Evolutionary conservation across 75 land plant species (phyloP).

Genomic region (Cryptomeria japonica): DNA sequence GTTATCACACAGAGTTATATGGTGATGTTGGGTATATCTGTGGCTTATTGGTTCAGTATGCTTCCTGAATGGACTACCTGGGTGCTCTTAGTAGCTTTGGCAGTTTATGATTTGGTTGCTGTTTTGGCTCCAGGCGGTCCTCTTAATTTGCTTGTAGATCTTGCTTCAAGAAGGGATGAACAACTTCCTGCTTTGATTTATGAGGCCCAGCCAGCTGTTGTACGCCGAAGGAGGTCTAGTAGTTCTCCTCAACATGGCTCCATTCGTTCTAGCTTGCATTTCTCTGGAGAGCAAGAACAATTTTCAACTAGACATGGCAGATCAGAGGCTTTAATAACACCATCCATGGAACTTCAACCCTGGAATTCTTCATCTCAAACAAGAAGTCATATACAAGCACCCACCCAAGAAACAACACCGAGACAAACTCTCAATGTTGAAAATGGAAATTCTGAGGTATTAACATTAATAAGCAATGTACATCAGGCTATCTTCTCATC

Average conservation of each 20-base stretch:
- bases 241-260: not conserved
- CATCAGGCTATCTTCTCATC: not conserved
- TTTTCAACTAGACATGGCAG: not conserved
- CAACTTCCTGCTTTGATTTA: constrained; percentile 83
- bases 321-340: not conserved
- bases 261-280: not conserved
- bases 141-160: constrained; percentile 67
- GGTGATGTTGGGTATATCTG: constrained; percentile 62
- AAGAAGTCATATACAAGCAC: not conserved
- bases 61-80: constrained; percentile 94
- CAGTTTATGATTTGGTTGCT: constrained; percentile 79
- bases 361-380: not conserved
- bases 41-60: constrained; percentile 71
- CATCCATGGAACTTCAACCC: constrained; percentile 21
- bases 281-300: not conserved
- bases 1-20: constrained; percentile 61
- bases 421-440: not conserved
- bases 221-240: not conserved
- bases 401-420: not conserved
- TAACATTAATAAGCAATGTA: not conserved
- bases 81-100: constrained; percentile 76
- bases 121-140: constrained; percentile 85
- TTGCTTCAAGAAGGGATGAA: constrained; percentile 64
- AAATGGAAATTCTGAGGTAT: not conserved
- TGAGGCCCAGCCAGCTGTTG: constrained; percentile 62